Conservation (phyloP, 495 filamentous ascomycete species). For the Xylaria palmicola region DNA sequence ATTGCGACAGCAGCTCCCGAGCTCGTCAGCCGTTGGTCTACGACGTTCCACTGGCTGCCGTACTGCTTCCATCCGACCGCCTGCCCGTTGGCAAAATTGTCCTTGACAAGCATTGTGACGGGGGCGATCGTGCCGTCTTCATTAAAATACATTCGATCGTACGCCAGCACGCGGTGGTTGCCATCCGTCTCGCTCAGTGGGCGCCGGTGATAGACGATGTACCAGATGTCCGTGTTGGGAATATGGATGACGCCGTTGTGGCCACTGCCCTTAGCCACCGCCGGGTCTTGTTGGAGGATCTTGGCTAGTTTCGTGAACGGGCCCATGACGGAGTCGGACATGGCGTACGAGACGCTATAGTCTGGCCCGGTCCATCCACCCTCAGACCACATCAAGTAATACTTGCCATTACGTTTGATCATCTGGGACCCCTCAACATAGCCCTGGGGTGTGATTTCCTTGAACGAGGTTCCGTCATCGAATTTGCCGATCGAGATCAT, state of each 20-base stretch:
- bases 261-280: slow-evolving; percentile 42
- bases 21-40: slow-evolving; percentile 15
- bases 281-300: slow-evolving; percentile 41
- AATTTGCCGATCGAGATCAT: slow-evolving; percentile 40
- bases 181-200: slow-evolving; percentile 39
- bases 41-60: slow-evolving; percentile 15
- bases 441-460: slow-evolving; percentile 42
- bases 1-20: slow-evolving; percentile 20
- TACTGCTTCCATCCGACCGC: slow-evolving; percentile 31
- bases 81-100: slow-evolving; percentile 34
- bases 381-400: slow-evolving; percentile 51
- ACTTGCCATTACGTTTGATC: slow-evolving; percentile 42
- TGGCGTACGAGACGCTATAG: slow-evolving; percentile 50
- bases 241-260: slow-evolving; percentile 44
- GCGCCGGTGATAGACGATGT: slow-evolving; percentile 51
- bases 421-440: slow-evolving; percentile 49
- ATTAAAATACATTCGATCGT: slow-evolving; percentile 51
- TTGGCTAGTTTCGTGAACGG: slow-evolving; percentile 40
- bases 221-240: slow-evolving; percentile 45
- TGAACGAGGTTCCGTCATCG: slow-evolving; percentile 31
- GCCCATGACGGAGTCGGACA: slow-evolving; percentile 40
- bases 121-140: slow-evolving; percentile 40
- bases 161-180: slow-evolving; percentile 46
- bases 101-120: slow-evolving; percentile 42
- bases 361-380: slow-evolving; percentile 46